phyloP scores from a whole-genome alignment of 306 rosid genomes.

The Quercus alba region DNA sequence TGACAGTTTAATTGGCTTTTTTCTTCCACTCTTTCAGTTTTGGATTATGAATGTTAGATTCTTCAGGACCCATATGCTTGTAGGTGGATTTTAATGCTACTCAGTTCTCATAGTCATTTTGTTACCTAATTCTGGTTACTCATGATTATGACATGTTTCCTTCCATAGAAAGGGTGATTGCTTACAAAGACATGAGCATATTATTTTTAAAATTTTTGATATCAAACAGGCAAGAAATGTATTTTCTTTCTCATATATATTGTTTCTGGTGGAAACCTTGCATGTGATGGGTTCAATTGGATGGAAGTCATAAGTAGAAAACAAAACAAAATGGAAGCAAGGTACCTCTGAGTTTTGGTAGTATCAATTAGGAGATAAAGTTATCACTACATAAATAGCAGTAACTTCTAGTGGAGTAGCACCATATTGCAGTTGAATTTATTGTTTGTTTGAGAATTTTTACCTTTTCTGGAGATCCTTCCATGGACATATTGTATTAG shows the following conservation, averaged over 20 bases:
- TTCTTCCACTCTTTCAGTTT: neutral
- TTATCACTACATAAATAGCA: neutral
- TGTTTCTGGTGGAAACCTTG: neutral
- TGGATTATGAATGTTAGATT: neutral
- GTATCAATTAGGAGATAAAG: neutral
- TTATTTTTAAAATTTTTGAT: neutral
- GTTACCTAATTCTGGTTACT: neutral
- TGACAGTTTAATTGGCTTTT: neutral
- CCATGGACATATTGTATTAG: neutral
- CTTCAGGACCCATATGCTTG: neutral
- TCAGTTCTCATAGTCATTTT: neutral
- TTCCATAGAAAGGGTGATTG: neutral
- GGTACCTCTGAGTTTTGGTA: conserved; percentile 5
- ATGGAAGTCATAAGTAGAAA: neutral
- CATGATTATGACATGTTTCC: neutral
- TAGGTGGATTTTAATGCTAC: neutral
- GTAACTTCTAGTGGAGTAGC: neutral
- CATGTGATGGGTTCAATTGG: neutral
- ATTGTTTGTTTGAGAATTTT: neutral
- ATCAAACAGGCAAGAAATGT: neutral
- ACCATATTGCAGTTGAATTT: neutral
- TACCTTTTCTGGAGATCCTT: neutral
- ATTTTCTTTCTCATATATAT: neutral
- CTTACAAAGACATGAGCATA: neutral
- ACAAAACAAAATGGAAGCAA: neutral